Percentiles rank a stretch among this genome's conserved stretches.
Evolutionary conservation across 768 basidiomycete genomes (phyloP).

Genomic region (Russula sp.): DNA sequence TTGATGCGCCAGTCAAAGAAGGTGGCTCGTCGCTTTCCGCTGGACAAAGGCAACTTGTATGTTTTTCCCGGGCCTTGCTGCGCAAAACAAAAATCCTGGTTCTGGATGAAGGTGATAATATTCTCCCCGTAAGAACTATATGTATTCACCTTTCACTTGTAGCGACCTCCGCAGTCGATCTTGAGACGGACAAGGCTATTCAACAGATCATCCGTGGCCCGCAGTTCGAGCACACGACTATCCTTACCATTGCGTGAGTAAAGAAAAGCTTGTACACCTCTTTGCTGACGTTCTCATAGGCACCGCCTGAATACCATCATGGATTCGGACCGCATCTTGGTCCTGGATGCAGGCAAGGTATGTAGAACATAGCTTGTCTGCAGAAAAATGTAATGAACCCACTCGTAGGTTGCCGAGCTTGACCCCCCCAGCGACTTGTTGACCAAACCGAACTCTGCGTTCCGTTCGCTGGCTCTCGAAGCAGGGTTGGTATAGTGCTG

Average conservation of each 20-base stretch:
- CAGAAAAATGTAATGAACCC: background rate
- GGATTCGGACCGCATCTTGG: slow-evolving; percentile 72
- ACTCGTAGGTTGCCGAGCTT: slow-evolving; percentile 59
- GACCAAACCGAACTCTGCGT: slow-evolving; percentile 45
- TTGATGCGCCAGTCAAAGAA: slow-evolving; percentile 70
- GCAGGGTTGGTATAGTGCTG: slow-evolving; percentile 40
- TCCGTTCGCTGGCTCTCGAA: slow-evolving; percentile 58
- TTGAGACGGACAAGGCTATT: slow-evolving; percentile 84
- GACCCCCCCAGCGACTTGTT: slow-evolving; percentile 64
- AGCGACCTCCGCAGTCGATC: slow-evolving; percentile 86
- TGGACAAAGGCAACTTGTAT: slow-evolving; percentile 83
- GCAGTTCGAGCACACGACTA: slow-evolving; percentile 70
- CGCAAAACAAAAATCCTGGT: slow-evolving; percentile 84
- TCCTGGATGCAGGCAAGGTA: slow-evolving; percentile 73
- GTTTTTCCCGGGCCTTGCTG: slow-evolving; percentile 80
- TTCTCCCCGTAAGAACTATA: background rate
- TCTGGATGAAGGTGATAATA: slow-evolving; percentile 72
- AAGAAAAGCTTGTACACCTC: background rate
- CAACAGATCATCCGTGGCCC: slow-evolving; percentile 82
- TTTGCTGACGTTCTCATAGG: slow-evolving; percentile 29
- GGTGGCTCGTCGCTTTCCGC: slow-evolving; percentile 75
- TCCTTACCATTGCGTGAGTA: slow-evolving; percentile 78
- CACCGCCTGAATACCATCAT: slow-evolving; percentile 81
- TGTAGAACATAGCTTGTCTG: slow-evolving; percentile 12
- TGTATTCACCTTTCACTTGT: slow-evolving; percentile 4